Conservation (phyloP, 2,329 filamentous ascomycete genomes). For the Colletotrichum chlorophyti region DNA sequence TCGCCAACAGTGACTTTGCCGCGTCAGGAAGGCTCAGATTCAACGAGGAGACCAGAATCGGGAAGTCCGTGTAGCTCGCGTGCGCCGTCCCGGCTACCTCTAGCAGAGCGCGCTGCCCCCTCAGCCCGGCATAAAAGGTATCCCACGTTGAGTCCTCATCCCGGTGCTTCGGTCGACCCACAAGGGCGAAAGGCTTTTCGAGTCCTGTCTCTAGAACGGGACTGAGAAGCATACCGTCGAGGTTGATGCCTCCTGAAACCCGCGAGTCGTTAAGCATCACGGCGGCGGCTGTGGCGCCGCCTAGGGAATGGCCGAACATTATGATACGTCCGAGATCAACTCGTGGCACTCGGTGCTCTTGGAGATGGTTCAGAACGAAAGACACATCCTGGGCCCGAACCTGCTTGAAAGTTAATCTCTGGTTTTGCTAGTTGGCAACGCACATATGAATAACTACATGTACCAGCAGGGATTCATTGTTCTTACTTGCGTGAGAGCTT, state of each 20-base stretch:
- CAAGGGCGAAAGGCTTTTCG: conserved; percentile 37
- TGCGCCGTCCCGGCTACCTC: conserved; percentile 36
- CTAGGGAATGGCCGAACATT: conserved; percentile 48
- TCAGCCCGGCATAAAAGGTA: conserved; percentile 36
- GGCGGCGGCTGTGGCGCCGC: conserved; percentile 44
- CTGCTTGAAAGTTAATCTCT: conserved; percentile 21
- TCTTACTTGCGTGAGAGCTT: conserved; percentile 31
- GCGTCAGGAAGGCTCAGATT: conserved; percentile 31
- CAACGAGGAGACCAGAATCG: conserved; percentile 34
- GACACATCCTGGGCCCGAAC: conserved; percentile 43
- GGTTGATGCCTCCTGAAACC: conserved; percentile 44
- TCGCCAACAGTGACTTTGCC: conserved; percentile 1
- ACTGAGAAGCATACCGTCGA: conserved; percentile 47
- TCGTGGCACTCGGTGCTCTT: conserved; percentile 32
- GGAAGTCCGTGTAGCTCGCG: conserved; percentile 40
- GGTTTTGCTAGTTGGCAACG: too few species aligned
- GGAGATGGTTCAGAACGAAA: conserved; percentile 45
- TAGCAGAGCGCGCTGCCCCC: conserved; percentile 34
- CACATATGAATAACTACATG: too few species aligned
- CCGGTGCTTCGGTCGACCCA: conserved; percentile 38
- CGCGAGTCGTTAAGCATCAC: conserved; percentile 39
- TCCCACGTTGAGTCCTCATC: conserved; percentile 41
- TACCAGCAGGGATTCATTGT: background rate
- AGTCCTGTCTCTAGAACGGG: conserved; percentile 37
- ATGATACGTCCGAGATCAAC: conserved; percentile 38